Conservation (phyloP, 352 stramenopile species). For the Globisporangium nodosum region DNA sequence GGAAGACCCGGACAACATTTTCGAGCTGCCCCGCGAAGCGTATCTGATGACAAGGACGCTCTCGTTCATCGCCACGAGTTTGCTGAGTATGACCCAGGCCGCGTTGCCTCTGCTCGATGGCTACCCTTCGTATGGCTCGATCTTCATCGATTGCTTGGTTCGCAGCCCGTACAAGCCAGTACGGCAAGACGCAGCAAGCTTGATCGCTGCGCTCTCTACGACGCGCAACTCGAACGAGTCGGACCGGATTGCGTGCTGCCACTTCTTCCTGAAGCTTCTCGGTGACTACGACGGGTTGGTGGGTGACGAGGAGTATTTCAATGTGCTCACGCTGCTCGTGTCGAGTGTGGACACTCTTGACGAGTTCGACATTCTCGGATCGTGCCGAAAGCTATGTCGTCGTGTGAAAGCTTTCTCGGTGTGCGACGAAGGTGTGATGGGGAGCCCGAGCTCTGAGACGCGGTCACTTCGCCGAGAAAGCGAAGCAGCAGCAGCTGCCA, state of each 20-base stretch:
- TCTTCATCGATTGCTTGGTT: constrained; percentile 43
- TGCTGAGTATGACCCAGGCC: constrained; percentile 21
- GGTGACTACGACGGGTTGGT: constrained; percentile 40
- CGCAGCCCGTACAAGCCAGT: constrained; percentile 40
- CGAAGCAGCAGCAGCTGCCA: neutral
- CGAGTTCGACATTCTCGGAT: constrained; percentile 38
- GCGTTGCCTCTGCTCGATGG: constrained; percentile 31
- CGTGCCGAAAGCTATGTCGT: constrained; percentile 40
- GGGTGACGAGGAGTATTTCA: constrained; percentile 54
- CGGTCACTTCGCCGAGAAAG: neutral
- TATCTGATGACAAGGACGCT: constrained; percentile 54
- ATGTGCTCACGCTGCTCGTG: constrained; percentile 55
- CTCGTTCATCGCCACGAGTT: constrained; percentile 40
- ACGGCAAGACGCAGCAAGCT: constrained; percentile 37
- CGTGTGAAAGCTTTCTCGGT: constrained; percentile 40
- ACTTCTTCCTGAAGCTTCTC: constrained; percentile 43
- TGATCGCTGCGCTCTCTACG: constrained; percentile 36
- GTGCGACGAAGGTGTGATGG: constrained; percentile 3
- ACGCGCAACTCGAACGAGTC: constrained; percentile 37
- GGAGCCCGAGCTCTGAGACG: neutral
- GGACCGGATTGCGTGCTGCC: constrained; percentile 38
- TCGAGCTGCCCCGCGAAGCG: constrained; percentile 38
- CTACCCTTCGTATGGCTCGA: constrained; percentile 29
- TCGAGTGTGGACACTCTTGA: constrained; percentile 33
- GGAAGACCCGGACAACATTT: constrained; percentile 40